phyloP scores from a whole-genome alignment of 306 rosid genomes.

The Biancaea sappan region DNA sequence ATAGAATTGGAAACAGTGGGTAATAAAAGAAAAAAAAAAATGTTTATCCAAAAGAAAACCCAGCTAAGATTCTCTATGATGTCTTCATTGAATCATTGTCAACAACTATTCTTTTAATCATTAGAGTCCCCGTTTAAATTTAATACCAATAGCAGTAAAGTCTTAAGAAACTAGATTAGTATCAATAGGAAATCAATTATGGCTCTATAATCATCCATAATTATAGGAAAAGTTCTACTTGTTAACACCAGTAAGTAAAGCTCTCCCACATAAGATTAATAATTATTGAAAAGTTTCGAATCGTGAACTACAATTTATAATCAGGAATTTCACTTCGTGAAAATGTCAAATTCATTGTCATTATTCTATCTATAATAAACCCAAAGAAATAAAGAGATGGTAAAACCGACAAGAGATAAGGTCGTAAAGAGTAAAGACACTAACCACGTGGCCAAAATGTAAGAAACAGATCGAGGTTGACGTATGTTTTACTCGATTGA shows the following conservation, averaged over 20 bases:
- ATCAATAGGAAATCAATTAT: background rate
- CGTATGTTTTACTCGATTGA: background rate
- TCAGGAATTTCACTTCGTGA: background rate
- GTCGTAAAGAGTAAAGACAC: background rate
- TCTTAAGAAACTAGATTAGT: background rate
- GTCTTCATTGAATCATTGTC: no score
- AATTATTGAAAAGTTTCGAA: background rate
- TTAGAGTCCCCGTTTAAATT: background rate
- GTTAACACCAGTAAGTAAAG: background rate
- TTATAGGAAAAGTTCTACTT: background rate
- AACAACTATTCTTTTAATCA: no score
- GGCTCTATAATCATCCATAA: background rate
- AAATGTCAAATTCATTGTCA: background rate
- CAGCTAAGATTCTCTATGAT: no score
- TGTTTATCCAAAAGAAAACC: no score
- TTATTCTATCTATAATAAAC: background rate
- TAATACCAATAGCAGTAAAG: no score
- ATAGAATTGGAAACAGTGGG: no score
- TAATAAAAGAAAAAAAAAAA: no score
- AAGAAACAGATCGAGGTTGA: background rate
- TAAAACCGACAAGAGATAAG: background rate
- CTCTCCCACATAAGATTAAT: background rate
- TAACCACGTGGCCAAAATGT: slow-evolving; percentile 15
- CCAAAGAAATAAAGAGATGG: background rate
- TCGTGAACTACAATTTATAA: background rate